A percentile compares a stretch with the other conserved stretches of the same genome.
phyloP scores from a whole-genome alignment of 1,284 basidiomycete species.

The Tylopilus orsonianus region DNA sequence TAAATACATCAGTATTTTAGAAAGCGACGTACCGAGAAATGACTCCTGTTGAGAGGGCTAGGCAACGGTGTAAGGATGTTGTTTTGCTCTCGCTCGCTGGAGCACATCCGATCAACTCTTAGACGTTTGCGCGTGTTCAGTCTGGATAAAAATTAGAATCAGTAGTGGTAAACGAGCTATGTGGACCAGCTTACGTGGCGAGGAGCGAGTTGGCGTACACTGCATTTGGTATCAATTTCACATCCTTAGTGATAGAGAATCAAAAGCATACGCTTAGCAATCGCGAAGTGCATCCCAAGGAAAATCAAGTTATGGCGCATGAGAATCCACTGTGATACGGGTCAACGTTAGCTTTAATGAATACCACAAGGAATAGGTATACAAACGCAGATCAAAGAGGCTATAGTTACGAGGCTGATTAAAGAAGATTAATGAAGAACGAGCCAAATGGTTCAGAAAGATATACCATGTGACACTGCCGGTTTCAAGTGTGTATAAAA shows the following conservation, averaged over 20 bases:
- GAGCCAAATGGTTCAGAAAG: neutral
- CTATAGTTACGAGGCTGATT: slow-evolving; percentile 29
- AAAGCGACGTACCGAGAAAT: slow-evolving; percentile 26
- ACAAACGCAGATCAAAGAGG: slow-evolving; percentile 47
- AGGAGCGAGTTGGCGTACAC: slow-evolving; percentile 36
- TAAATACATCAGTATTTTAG: too few species aligned
- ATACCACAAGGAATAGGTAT: neutral
- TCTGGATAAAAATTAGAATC: slow-evolving; percentile 7
- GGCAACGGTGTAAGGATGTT: slow-evolving; percentile 15
- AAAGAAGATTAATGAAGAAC: slow-evolving; percentile 24
- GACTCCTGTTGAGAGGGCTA: slow-evolving; percentile 21
- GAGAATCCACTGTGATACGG: slow-evolving; percentile 44
- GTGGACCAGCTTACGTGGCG: slow-evolving; percentile 26
- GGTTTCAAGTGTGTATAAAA: slow-evolving; percentile 54
- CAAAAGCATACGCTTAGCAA: slow-evolving; percentile 43
- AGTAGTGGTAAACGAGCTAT: neutral
- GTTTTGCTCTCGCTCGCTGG: slow-evolving; percentile 30
- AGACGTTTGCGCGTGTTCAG: slow-evolving; percentile 35
- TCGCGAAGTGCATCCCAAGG: slow-evolving; percentile 51
- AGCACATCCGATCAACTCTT: slow-evolving; percentile 24
- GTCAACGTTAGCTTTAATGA: neutral
- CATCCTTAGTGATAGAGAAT: neutral
- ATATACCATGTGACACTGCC: slow-evolving; percentile 47
- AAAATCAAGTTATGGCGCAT: slow-evolving; percentile 48
- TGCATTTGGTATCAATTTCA: neutral